Base-by-base conservation (phyloP, 345 rosid genomes). In the Dovyalis caffra region DNA sequence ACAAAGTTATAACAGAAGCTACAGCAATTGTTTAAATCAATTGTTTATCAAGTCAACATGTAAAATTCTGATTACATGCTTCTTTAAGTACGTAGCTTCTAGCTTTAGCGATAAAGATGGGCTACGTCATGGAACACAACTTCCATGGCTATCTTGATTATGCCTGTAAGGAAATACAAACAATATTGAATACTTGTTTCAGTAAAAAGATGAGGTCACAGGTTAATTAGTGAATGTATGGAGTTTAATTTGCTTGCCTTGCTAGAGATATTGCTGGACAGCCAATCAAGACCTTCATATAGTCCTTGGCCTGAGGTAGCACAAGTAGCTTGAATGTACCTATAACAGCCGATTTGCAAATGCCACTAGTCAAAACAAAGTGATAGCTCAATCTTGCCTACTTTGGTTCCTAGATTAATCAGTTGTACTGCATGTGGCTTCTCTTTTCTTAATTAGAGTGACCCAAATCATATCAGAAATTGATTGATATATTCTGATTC, bases 201-300 rank as follows among this genome's bases (percentile, higher is more conserved):
- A 10, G 49, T 43, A 3, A 40, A 14, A 43, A 43, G 8, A 35
- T 35, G 38, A 35, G 38, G 38, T 35, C 38, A 35, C 38, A 35
- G 38, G 38, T 35, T 35, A 35, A 9, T 9, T 7, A 35, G 38
- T 35, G 38, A 35, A 35, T 35, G 38, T 7, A 35, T 14, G 11
- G 14, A 43, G 11, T 14, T 3, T 14, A 26, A 32, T 73, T 60
- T 74, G 72, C 81, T 75, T 84, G 81, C 91, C 90, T 88, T 86
- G 81, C 47, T 69, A 69, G 83, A 77, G 81, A 86, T 82, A 78
- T 83, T 88, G 87, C 88, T 85, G 16, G 89, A 88, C 5, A 88
- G 84, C 91, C 94, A 88, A 75, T 90, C 94, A 23, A 90, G 88
- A 58, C 91, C 90, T 79, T 90, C 94, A 34, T 90, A 90, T 25